Evolutionary conservation across 2,329 filamentous ascomycete species (phyloP).

Genomic region (Ophiostoma quercus): DNA sequence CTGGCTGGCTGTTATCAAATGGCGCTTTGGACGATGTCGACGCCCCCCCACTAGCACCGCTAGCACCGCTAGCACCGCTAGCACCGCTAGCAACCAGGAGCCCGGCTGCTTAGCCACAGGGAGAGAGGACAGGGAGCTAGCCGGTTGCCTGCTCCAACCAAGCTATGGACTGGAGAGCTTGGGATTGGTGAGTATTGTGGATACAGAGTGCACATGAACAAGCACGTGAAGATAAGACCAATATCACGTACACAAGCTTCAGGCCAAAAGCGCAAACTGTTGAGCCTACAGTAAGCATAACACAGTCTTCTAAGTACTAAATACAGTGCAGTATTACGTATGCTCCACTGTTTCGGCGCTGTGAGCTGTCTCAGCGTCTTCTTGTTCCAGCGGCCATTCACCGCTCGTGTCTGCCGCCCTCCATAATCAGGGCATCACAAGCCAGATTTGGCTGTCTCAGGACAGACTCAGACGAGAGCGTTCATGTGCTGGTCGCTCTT

Average conservation of each 20-base stretch:
- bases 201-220: background rate
- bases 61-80: conserved; percentile 19
- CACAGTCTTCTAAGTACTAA: background rate
- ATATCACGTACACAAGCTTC: background rate
- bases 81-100: conserved; percentile 16
- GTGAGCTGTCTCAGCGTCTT: conserved; percentile 9
- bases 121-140: conserved; percentile 16
- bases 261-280: background rate
- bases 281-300: background rate
- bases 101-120: conserved; percentile 4
- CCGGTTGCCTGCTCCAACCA: conserved; percentile 11
- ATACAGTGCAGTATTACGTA: background rate
- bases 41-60: conserved; percentile 18
- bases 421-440: background rate
- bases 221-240: background rate
- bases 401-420: background rate
- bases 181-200: background rate
- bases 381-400: background rate
- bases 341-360: background rate
- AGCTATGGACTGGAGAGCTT: background rate
- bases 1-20: conserved; percentile 23
- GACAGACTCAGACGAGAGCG: background rate
- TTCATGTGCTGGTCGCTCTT: background rate
- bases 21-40: conserved; percentile 21
- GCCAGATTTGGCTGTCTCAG: conserved; percentile 1